Evolutionary conservation across 306 rosid genomes (phyloP).

Genomic region (Gynostemma pentaphyllum): DNA sequence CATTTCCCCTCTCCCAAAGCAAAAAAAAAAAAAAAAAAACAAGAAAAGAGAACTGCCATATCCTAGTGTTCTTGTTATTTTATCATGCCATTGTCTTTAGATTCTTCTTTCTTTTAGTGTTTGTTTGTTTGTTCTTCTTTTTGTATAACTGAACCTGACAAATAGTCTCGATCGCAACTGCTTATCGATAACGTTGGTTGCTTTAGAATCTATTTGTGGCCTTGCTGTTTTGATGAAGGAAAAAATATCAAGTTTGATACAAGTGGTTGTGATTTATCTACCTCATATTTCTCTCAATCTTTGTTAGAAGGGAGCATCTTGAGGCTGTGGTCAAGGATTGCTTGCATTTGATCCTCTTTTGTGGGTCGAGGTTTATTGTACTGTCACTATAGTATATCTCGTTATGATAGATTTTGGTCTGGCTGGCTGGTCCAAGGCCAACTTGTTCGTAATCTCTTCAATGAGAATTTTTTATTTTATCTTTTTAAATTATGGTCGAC

Average conservation of each 20-base stretch:
- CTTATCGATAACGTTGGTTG: not conserved
- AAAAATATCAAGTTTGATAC: not conserved
- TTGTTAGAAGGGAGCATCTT: not conserved
- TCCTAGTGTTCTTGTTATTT: not conserved
- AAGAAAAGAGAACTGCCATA: not conserved
- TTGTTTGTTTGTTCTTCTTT: no score
- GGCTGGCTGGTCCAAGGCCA: no score
- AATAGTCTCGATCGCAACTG: conserved; percentile 1
- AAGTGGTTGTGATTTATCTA: not conserved
- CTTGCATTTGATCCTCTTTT: not conserved
- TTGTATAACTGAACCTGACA: conserved; percentile 10
- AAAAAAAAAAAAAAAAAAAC: not conserved
- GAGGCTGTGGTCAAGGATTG: conserved; percentile 2
- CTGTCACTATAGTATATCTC: not conserved
- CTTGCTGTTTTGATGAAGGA: not conserved
- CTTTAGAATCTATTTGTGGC: not conserved
- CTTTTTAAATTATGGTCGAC: no score
- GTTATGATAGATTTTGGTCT: no score
- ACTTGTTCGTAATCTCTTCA: no score
- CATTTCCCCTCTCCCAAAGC: not conserved
- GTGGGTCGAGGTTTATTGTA: conserved; percentile 6
- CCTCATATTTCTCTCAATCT: conserved; percentile 1
- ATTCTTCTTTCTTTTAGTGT: conserved; percentile 1
- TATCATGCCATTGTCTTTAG: not conserved
- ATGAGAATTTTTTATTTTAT: no score